Evolutionary conservation across 768 basidiomycete species (phyloP).

Genomic region (Podaxis rugospora): DNA sequence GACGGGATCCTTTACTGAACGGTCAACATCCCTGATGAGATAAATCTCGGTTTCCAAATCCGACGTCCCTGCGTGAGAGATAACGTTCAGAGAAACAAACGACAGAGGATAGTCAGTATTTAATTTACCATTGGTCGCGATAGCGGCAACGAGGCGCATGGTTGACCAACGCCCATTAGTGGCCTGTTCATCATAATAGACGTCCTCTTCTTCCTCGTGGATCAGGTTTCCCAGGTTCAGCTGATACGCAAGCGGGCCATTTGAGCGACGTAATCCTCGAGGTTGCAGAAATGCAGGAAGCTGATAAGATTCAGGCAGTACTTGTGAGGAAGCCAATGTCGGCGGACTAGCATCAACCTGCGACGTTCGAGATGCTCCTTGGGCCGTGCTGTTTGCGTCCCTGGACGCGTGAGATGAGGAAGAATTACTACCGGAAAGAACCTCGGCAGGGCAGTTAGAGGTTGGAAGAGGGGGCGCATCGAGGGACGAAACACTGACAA

Average conservation of each 20-base stretch:
- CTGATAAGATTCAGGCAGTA: neutral
- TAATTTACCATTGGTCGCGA: constrained; percentile 69
- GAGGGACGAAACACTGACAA: neutral
- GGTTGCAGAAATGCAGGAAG: neutral
- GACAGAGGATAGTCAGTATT: neutral
- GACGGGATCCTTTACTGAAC: constrained; percentile 58
- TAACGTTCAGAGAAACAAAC: constrained; percentile 18
- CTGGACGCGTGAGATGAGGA: neutral
- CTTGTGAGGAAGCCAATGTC: neutral
- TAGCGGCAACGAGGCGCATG: constrained; percentile 90
- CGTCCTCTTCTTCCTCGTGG: constrained; percentile 10
- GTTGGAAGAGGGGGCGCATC: neutral
- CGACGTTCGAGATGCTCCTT: neutral
- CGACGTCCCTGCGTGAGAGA: constrained; percentile 26
- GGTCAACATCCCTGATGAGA: constrained; percentile 72
- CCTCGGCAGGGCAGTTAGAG: neutral
- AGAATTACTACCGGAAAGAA: neutral
- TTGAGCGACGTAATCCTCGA: neutral
- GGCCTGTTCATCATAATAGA: constrained; percentile 47
- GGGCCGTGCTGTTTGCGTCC: neutral
- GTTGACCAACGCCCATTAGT: constrained; percentile 83
- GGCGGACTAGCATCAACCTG: neutral
- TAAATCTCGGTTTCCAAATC: constrained; percentile 55
- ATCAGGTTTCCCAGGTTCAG: constrained; percentile 8
- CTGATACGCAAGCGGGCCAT: constrained; percentile 3